Evolutionary conservation across 495 filamentous ascomycete species (phyloP), one percentile per base, ranked within the genome.

Genomic region (Hamigera avellanea): DNA sequence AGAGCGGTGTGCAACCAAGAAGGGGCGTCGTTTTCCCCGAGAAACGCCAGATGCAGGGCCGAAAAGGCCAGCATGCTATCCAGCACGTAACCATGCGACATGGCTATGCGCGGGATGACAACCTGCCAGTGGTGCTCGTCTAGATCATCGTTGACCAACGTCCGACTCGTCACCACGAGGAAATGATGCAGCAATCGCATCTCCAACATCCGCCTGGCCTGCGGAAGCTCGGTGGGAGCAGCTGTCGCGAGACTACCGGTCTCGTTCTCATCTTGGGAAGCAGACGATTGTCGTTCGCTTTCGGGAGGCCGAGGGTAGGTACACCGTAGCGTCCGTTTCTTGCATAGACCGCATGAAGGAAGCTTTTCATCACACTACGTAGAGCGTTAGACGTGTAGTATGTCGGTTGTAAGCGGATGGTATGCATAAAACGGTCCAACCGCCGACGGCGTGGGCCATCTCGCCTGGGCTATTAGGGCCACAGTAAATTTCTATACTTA

Each of bases 1-100:
- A 59, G 44, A 0, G 57, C 61, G 12, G 48, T 35, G 25, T 62
- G 53, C 8, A 62, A 28, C 57, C 57, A 61, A 9, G 27, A 26
- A 2, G 44, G 43, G n/a, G 49, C 48, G 15, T 61, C 25, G 7
- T 7, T 26, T n/a, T n/a, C n/a, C n/a, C n/a, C n/a, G n/a, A n/a
- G n/a, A 7, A 26, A 26, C 25, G 25, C 25, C 25, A 26, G 49
- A 14, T 49, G 44, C 8, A 39, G 14, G 26, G 63, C 56, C 1
- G 57, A n/a, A 26, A 58, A 55, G 2, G 59, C 57, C 3, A 71
- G 46, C 6, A 72, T 52, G 33, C 57, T 59, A 41, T 70, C 66
- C 33, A 72, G 46, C 8, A 71, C 44, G 35, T 62, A 72, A 0
- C 58, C 54, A 40, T 62, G 56, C 0, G 55, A 42, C 14, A 61